Evolutionary conservation across 1,284 basidiomycete genomes (phyloP).

Genomic region (Ustilago trichophora): DNA sequence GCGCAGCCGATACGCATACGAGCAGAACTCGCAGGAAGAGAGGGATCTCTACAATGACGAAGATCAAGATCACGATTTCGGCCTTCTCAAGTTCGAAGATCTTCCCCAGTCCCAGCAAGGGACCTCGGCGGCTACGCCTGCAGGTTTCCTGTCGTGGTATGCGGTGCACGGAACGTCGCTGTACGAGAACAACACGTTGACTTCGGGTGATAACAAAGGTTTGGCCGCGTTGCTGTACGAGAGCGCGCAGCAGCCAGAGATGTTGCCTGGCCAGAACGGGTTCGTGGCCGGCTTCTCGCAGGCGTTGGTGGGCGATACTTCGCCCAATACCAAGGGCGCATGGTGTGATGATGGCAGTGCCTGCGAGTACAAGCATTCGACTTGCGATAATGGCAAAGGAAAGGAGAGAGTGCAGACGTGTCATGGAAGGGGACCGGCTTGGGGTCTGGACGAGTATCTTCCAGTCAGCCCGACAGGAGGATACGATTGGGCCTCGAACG

Average conservation of each 20-base stretch:
- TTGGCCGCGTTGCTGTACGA: conserved; percentile 56
- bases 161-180: conserved; percentile 75
- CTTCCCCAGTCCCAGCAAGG: too few relatives aligned
- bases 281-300: conserved; percentile 60
- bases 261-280: conserved; percentile 42
- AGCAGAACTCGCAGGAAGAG: conserved; percentile 53
- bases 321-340: conserved; percentile 57
- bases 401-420: conserved; percentile 54
- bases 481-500: conserved; percentile 55
- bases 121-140: too few relatives aligned
- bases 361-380: conserved; percentile 56
- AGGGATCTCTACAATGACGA: conserved; percentile 50
- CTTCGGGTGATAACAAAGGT: conserved; percentile 58
- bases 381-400: conserved; percentile 45
- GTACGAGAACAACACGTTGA: conserved; percentile 61
- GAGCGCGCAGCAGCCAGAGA: conserved; percentile 40
- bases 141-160: conserved; percentile 72
- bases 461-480: conserved; percentile 47
- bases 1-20: conserved; percentile 54
- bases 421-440: conserved; percentile 53
- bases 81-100: conserved; percentile 53
- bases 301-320: conserved; percentile 55
- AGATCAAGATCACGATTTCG: conserved; percentile 59
- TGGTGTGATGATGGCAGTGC: conserved; percentile 52
- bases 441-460: conserved; percentile 38